A percentile compares a stretch with the other conserved stretches of the same genome.
These are phyloP conservation scores for Triticum dicoccoides DNA, from an alignment of 176 grass and related monocot species.

Conservation along the genomic window DNA sequence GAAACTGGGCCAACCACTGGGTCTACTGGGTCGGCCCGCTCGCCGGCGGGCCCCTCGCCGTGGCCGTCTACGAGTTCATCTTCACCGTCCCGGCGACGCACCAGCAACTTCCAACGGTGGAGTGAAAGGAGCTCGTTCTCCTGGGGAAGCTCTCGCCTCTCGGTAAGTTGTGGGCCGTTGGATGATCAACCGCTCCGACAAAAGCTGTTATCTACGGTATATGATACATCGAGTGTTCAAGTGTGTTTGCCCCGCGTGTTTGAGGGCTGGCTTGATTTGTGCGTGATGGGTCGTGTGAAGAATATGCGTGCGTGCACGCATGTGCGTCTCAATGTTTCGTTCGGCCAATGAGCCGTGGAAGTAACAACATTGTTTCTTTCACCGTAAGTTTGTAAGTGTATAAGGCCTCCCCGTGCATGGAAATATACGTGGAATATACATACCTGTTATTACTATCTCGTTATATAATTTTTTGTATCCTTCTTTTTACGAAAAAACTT, in stretches of 20 bases:
- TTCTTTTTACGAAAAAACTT: no score
- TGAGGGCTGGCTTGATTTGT: not conserved
- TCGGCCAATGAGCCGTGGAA: not conserved
- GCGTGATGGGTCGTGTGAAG: not conserved
- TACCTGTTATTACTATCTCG: not conserved
- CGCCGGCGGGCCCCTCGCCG: conserved; percentile 54
- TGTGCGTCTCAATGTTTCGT: not conserved
- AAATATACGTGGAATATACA: not conserved
- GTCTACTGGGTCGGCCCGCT: conserved; percentile 94
- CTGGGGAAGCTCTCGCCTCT: not conserved
- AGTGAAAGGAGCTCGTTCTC: conserved; percentile 17
- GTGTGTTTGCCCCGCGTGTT: not conserved
- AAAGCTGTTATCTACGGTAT: not conserved
- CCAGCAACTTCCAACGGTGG: conserved; percentile 39
- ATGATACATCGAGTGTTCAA: not conserved
- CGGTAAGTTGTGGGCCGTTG: not conserved
- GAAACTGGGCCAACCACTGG: conserved; percentile 82
- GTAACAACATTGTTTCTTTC: not conserved
- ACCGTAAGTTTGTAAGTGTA: not conserved
- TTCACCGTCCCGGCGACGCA: conserved; percentile 35
- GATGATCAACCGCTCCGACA: not conserved
- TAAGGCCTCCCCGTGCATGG: not conserved
- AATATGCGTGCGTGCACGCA: not conserved
- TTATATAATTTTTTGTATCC: no score
- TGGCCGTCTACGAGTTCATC: conserved; percentile 62